These are phyloP conservation scores for Alnus rubra DNA, from an alignment of 306 rosid species.

Conservation along the genomic window DNA sequence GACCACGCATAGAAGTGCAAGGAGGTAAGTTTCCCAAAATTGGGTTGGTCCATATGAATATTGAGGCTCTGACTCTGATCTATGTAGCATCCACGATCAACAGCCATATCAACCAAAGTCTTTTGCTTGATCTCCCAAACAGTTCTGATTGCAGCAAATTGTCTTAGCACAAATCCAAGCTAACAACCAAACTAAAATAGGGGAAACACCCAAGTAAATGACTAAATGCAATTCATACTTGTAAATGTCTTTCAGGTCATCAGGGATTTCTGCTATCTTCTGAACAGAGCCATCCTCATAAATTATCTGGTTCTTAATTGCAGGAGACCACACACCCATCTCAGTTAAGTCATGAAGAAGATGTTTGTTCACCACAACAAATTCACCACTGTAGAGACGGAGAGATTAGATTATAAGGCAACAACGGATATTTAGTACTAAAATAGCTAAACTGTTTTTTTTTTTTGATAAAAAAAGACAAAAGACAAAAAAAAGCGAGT, in stretches of 20 bases:
- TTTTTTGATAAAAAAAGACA: no score
- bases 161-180: constrained; percentile 30
- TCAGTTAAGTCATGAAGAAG: constrained; percentile 83
- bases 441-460: background rate
- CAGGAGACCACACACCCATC: constrained; percentile 87
- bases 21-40: constrained; percentile 84
- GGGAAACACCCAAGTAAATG: background rate
- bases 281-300: constrained; percentile 74
- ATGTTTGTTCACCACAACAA: constrained; percentile 93
- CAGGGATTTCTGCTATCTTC: constrained; percentile 64
- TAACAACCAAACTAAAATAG: background rate
- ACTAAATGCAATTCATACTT: constrained; percentile 48
- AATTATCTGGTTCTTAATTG: constrained; percentile 69
- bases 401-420: constrained; percentile 21
- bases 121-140: constrained; percentile 97
- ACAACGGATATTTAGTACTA: background rate
- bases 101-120: constrained; percentile 92
- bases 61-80: constrained; percentile 95
- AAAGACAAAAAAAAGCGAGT: no score
- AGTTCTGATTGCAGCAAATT: constrained; percentile 52
- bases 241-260: constrained; percentile 67
- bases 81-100: constrained; percentile 79
- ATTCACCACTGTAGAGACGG: constrained; percentile 67
- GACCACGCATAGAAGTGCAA: constrained; percentile 92
- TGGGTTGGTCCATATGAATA: constrained; percentile 91